Conservation (phyloP, 1,284 basidiomycete genomes). For the Trametes hirsuta region DNA sequence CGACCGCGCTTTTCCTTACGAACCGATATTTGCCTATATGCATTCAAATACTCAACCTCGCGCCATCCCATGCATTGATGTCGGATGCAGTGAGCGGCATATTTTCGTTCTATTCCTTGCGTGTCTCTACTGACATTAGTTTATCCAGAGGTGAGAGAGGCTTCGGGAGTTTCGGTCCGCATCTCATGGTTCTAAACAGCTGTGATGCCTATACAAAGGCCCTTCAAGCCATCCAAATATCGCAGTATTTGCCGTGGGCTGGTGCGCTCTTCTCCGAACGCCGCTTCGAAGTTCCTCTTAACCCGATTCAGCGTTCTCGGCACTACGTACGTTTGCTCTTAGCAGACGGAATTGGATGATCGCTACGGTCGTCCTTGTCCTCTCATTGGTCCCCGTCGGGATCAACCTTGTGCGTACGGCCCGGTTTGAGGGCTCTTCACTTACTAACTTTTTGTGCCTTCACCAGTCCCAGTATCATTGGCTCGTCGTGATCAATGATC, state of each 20-base stretch:
- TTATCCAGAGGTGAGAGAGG: background rate
- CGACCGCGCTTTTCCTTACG: constrained; percentile 16
- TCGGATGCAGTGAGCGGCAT: background rate
- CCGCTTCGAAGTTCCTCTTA: background rate
- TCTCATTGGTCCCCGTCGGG: constrained; percentile 6
- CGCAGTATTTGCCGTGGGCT: constrained; percentile 9
- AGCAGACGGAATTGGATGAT: background rate
- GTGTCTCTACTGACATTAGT: background rate
- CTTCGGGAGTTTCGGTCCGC: background rate
- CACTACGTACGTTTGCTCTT: constrained; percentile 4
- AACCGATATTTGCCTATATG: constrained; percentile 19
- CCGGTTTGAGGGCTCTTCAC: background rate
- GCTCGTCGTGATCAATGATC: constrained; percentile 5
- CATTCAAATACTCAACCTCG: constrained; percentile 4
- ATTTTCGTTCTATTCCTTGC: background rate
- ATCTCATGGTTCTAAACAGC: background rate
- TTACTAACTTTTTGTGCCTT: background rate
- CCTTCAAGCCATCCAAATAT: constrained; percentile 2
- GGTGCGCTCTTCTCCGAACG: background rate
- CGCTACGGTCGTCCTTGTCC: background rate
- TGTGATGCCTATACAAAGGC: constrained; percentile 4
- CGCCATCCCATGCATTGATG: background rate
- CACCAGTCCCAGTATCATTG: constrained; percentile 6
- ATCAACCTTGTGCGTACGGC: constrained; percentile 2
- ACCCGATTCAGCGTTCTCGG: background rate